Conservation (phyloP, 2,329 filamentous ascomycete genomes). For the Periglandula ipomoeae region DNA sequence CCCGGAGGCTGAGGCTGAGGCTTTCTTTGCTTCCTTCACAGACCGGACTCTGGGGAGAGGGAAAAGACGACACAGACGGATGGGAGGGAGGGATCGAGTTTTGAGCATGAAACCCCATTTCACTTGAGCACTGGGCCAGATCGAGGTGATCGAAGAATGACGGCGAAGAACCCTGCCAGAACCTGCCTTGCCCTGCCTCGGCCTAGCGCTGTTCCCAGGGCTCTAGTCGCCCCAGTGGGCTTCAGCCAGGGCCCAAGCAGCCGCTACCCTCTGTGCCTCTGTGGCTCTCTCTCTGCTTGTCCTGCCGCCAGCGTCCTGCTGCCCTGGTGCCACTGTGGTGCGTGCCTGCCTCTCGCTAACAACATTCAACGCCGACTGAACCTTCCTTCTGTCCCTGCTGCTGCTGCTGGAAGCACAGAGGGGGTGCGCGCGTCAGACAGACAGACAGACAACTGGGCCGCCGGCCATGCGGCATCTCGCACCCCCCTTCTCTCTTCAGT, state of each 20-base stretch:
- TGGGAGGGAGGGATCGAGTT: slow-evolving; percentile 19
- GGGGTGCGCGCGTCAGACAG: too few species aligned
- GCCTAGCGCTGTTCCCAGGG: slow-evolving; percentile 10
- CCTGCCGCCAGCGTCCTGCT: too few species aligned
- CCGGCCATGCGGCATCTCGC: too few species aligned
- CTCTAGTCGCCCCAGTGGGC: slow-evolving; percentile 2
- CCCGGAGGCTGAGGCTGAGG: too few species aligned
- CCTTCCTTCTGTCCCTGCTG: too few species aligned
- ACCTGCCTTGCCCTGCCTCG: slow-evolving; percentile 9
- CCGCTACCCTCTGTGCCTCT: neutral
- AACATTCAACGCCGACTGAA: too few species aligned
- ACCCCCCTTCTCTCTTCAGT: too few species aligned
- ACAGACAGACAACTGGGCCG: too few species aligned
- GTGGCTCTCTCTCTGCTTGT: too few species aligned
- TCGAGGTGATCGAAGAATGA: slow-evolving; percentile 25
- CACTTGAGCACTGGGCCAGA: slow-evolving; percentile 10
- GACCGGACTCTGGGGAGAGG: neutral
- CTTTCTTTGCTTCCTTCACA: too few species aligned
- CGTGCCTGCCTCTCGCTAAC: too few species aligned
- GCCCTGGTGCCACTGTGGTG: neutral
- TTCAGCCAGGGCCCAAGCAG: neutral
- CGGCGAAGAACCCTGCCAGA: slow-evolving; percentile 6
- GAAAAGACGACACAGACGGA: slow-evolving; percentile 5
- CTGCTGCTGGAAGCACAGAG: too few species aligned
- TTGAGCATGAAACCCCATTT: slow-evolving; percentile 20